Evolutionary conservation across 208 protist species (phyloP).

Genomic region (Trypanosomatidae sp.): DNA sequence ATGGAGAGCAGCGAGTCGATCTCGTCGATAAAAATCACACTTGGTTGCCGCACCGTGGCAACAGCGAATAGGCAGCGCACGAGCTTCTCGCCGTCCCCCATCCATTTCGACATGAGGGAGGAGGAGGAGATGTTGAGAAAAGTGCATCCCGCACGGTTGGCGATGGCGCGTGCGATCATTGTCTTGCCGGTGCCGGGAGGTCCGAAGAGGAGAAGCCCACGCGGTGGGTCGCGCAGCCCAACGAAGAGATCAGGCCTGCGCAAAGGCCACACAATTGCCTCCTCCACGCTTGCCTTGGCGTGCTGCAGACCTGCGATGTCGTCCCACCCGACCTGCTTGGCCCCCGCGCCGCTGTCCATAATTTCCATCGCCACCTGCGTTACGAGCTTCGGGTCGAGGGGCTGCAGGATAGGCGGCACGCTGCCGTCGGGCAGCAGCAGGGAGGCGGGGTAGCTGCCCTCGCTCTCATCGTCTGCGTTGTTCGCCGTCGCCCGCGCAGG

Average conservation of each 20-base stretch:
- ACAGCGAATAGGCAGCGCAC: constrained; percentile 91
- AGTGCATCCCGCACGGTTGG: constrained; percentile 62
- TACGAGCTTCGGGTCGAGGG: constrained; percentile 76
- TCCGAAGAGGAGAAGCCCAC: constrained; percentile 90
- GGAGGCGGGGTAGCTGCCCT: constrained; percentile 45
- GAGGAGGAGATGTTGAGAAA: constrained; percentile 92
- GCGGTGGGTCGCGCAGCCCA: constrained; percentile 79
- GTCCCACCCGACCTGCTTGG: constrained; percentile 59
- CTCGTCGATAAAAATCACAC: constrained; percentile 95
- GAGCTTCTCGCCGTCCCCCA: constrained; percentile 92
- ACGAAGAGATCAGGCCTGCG: constrained; percentile 73
- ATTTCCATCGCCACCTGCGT: constrained; percentile 76
- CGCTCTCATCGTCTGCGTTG: constrained; percentile 25
- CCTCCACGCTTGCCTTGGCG: constrained; percentile 81
- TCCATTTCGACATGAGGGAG: constrained; percentile 90
- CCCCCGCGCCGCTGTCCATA: constrained; percentile 50
- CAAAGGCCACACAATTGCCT: constrained; percentile 82
- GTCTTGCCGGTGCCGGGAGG: constrained; percentile 94
- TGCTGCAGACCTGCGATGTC: constrained; percentile 80
- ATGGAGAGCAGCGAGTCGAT: constrained; percentile 92
- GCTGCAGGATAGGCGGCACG: constrained; percentile 56
- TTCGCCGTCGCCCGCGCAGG: background rate
- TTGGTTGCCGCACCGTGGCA: constrained; percentile 78
- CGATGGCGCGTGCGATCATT: constrained; percentile 91
- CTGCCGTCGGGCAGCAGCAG: constrained; percentile 69